Conservation (phyloP, 331 rosid genomes). For the Malus hybrid region DNA sequence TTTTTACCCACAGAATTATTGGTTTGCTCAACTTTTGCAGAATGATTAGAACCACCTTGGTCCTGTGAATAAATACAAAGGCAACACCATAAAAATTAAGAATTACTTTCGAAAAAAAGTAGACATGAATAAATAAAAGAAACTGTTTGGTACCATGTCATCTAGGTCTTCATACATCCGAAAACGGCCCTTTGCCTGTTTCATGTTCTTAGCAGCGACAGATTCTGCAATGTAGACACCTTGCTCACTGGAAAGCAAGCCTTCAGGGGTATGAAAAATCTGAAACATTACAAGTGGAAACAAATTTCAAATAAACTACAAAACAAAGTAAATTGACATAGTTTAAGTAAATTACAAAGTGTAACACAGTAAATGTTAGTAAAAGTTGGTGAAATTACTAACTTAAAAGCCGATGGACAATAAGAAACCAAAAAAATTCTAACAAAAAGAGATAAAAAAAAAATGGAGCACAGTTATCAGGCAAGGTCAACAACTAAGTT, state of each 20-base stretch:
- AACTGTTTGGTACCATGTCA: slow-evolving; percentile 2
- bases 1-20: slow-evolving; percentile 52
- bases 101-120: background rate
- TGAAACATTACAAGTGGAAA: slow-evolving; percentile 26
- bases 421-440: background rate
- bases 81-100: background rate
- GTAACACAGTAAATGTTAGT: background rate
- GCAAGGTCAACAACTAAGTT: background rate
- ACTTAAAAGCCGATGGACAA: background rate
- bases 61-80: slow-evolving; percentile 39
- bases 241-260: slow-evolving; percentile 82
- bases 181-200: slow-evolving; percentile 81
- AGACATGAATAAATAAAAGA: background rate
- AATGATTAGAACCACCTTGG: slow-evolving; percentile 49
- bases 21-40: slow-evolving; percentile 56
- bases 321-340: background rate
- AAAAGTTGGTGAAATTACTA: background rate
- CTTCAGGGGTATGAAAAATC: slow-evolving; percentile 87
- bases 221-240: slow-evolving; percentile 92
- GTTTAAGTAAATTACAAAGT: background rate
- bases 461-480: background rate
- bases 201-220: slow-evolving; percentile 56
- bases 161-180: slow-evolving; percentile 56
- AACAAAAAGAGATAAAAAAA: background rate
- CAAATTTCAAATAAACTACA: background rate